Evolutionary conservation across 805 yeast genomes (phyloP).

Genomic region (Kregervanrija delftensis): DNA sequence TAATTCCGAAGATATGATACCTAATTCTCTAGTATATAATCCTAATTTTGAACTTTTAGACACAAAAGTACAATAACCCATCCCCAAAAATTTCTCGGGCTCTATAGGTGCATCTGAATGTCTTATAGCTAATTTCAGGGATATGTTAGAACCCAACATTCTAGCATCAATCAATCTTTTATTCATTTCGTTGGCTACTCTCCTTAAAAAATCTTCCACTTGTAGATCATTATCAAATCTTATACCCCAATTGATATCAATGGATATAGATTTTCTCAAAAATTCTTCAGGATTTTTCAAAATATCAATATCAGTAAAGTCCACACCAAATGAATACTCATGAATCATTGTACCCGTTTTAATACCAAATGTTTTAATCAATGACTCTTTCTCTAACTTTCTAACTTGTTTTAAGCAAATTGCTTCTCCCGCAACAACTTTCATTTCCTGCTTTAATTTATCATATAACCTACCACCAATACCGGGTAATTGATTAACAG

Average conservation of each 20-base stretch:
- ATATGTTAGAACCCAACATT: slow-evolving; percentile 48
- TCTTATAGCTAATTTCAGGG: slow-evolving; percentile 60
- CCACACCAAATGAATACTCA: slow-evolving; percentile 60
- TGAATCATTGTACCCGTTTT: slow-evolving; percentile 63
- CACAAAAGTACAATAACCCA: slow-evolving; percentile 68
- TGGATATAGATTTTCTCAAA: slow-evolving; percentile 69
- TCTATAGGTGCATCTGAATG: slow-evolving; percentile 62
- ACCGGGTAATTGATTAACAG: slow-evolving; percentile 50
- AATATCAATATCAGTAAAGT: slow-evolving; percentile 53
- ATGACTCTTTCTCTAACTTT: slow-evolving; percentile 24
- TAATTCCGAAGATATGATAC: slow-evolving; percentile 54
- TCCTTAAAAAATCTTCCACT: slow-evolving; percentile 54
- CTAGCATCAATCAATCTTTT: slow-evolving; percentile 41
- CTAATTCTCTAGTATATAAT: slow-evolving; percentile 50
- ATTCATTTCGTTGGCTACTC: slow-evolving; percentile 54
- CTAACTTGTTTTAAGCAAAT: slow-evolving; percentile 35
- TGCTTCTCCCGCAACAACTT: slow-evolving; percentile 9
- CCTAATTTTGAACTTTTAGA: slow-evolving; percentile 58
- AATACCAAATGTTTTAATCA: slow-evolving; percentile 51
- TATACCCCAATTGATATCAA: slow-evolving; percentile 90
- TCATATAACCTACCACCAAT: slow-evolving; percentile 46
- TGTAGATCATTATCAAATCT: slow-evolving; percentile 57
- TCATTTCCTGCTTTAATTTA: slow-evolving; percentile 34
- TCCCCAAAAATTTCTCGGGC: slow-evolving; percentile 77
- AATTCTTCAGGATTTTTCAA: slow-evolving; percentile 41